Evolutionary conservation across 2,329 filamentous ascomycete genomes (phyloP).

Genomic region (Fusarium tuaranense): DNA sequence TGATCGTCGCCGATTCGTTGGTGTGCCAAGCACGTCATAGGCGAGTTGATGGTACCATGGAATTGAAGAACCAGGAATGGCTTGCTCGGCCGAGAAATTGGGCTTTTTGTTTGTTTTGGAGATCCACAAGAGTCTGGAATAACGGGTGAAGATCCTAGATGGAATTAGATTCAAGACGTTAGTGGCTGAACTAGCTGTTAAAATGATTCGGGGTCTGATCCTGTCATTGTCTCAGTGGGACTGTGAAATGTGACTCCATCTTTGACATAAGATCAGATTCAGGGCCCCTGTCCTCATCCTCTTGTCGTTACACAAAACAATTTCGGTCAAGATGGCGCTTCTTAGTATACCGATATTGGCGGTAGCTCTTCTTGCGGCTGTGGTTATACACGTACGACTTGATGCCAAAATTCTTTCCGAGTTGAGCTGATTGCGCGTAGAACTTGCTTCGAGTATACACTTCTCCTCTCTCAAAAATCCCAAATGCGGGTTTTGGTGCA

Average conservation of each 20-base stretch:
- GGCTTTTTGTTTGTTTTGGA: not conserved
- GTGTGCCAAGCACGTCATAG: conserved; percentile 10
- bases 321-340: not conserved
- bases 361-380: not conserved
- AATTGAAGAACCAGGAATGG: not conserved
- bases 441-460: not conserved
- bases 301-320: not conserved
- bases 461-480: conserved; percentile 33
- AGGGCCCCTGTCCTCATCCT: not conserved
- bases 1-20: not conserved
- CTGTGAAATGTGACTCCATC: not conserved
- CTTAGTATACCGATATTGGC: not conserved
- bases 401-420: not conserved
- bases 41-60: conserved; percentile 6
- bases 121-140: not conserved
- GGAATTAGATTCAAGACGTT: not conserved
- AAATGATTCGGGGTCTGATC: not conserved
- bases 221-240: not conserved
- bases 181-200: not conserved
- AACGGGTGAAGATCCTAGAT: not conserved
- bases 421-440: not conserved
- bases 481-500: conserved; percentile 34
- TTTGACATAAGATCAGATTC: not conserved
- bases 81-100: not conserved
- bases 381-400: not conserved